Conservation (phyloP, 257 asterid genomes). For the Solanum peruvianum region DNA sequence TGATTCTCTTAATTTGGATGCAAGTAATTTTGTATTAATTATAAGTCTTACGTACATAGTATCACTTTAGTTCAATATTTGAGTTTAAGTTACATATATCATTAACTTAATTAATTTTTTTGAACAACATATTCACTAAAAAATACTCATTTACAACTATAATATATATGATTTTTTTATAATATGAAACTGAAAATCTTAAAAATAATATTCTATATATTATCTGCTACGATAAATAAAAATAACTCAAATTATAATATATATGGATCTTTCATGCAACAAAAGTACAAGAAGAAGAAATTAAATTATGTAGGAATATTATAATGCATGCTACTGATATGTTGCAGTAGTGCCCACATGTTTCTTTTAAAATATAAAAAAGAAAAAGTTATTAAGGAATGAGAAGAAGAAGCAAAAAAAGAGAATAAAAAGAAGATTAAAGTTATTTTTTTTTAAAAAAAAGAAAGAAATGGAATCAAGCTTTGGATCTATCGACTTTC, state of each 20-base stretch:
- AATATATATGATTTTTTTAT: too few species aligned
- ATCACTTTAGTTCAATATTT: background rate
- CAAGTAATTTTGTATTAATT: background rate
- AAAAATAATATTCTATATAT: background rate
- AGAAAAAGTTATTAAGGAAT: background rate
- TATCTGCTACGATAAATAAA: background rate
- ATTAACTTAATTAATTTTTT: background rate
- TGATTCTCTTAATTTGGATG: too few species aligned
- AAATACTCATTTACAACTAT: background rate
- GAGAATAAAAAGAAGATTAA: background rate
- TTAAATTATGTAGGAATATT: constrained; percentile 13
- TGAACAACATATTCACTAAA: fast-evolving
- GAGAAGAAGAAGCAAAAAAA: background rate
- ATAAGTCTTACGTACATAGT: background rate
- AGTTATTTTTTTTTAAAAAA: background rate
- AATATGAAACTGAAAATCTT: background rate
- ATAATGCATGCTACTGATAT: constrained; percentile 8
- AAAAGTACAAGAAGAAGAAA: background rate
- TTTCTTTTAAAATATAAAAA: constrained; percentile 35
- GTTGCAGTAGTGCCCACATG: constrained; percentile 45
- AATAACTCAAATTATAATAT: background rate
- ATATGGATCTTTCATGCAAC: background rate
- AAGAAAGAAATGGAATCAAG: background rate
- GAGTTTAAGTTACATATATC: background rate
- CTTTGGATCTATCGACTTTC: constrained; percentile 24